A percentile compares a stretch with the other conserved stretches of the same genome.
These are phyloP conservation scores for Geosmithia flava DNA, from an alignment of 2,329 filamentous ascomycete genomes.

Conservation along the genomic window DNA sequence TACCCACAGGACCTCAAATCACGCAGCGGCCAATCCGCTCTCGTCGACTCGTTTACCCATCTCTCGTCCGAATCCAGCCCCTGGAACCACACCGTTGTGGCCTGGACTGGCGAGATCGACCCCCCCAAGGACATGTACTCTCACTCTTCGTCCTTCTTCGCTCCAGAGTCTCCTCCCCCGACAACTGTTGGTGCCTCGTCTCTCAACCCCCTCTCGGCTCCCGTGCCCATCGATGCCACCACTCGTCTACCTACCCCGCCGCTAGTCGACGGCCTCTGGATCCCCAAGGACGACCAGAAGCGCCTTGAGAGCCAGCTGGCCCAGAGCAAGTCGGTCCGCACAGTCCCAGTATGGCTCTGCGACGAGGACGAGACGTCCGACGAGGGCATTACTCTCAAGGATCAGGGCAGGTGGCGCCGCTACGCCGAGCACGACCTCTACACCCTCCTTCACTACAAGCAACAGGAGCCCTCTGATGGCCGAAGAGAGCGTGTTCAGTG, in stretches of 20 bases:
- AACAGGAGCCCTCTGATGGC: slow-evolving; percentile 80
- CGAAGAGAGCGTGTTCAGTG: slow-evolving; percentile 71
- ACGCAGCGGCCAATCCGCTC: slow-evolving; percentile 76
- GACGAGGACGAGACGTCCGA: slow-evolving; percentile 58
- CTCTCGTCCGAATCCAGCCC: slow-evolving; percentile 71
- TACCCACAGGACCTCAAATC: slow-evolving; percentile 52
- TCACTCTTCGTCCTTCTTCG: slow-evolving; percentile 16
- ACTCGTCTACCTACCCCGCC: slow-evolving; percentile 35
- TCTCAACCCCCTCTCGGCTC: slow-evolving; percentile 65
- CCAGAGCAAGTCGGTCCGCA: slow-evolving; percentile 62
- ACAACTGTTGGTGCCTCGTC: slow-evolving; percentile 36
- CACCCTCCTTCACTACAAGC: slow-evolving; percentile 91
- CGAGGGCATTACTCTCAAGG: slow-evolving; percentile 61
- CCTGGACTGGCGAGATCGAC: slow-evolving; percentile 86
- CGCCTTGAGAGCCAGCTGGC: slow-evolving; percentile 64
- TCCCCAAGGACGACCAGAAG: slow-evolving; percentile 57
- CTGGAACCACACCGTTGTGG: slow-evolving; percentile 88
- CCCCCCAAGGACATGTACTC: slow-evolving; percentile 26
- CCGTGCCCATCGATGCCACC: slow-evolving; percentile 58
- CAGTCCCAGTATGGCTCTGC: slow-evolving; percentile 78
- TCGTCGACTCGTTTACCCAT: slow-evolving; percentile 84
- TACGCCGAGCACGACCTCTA: slow-evolving; percentile 90
- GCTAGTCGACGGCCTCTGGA: slow-evolving; percentile 54
- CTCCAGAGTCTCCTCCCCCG: slow-evolving; percentile 29
- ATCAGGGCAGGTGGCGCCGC: slow-evolving; percentile 76